Percentiles rank a stretch among this genome's conserved stretches.
These are phyloP conservation scores for Chrysoporthe austroafricana DNA, from an alignment of 2,329 filamentous ascomycete genomes.

Conservation along the genomic window DNA sequence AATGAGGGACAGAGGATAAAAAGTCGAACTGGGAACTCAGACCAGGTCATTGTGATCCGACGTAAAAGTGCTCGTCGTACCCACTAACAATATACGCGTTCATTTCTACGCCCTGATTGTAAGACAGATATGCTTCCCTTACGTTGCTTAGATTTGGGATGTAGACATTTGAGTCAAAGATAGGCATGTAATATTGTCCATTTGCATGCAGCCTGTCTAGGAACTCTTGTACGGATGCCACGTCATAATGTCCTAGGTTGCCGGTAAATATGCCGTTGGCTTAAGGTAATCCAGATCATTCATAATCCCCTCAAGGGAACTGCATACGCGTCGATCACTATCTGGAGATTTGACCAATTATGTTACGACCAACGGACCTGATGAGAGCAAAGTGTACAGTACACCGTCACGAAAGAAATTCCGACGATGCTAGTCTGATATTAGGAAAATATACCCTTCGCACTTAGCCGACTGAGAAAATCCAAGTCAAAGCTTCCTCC, in stretches of 20 bases:
- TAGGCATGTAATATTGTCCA: slow-evolving; percentile 11
- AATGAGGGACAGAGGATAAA: slow-evolving; percentile 4
- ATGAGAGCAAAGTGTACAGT: too few relatives aligned
- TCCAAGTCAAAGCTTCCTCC: too few relatives aligned
- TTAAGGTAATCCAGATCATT: slow-evolving; percentile 6
- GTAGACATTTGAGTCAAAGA: slow-evolving; percentile 5
- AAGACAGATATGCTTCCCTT: not conserved
- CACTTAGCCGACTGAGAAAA: too few relatives aligned
- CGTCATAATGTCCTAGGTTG: slow-evolving; percentile 1
- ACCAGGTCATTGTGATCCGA: not conserved
- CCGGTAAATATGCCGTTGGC: slow-evolving; percentile 2
- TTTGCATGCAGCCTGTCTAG: slow-evolving; percentile 2
- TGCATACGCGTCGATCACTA: too few relatives aligned
- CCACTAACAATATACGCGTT: not conserved
- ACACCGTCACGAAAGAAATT: too few relatives aligned
- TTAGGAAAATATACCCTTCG: too few relatives aligned
- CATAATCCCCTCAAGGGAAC: too few relatives aligned
- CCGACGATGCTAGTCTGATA: too few relatives aligned
- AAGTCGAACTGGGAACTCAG: not conserved
- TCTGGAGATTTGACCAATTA: too few relatives aligned
- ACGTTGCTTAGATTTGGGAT: not conserved
- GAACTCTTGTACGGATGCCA: not conserved
- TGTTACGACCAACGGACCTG: too few relatives aligned
- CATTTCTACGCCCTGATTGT: slow-evolving; percentile 2
- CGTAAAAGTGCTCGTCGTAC: slow-evolving; percentile 5